Base-by-base conservation (phyloP, 1,139 yeast genomes). In the Diutina siamensis region DNA sequence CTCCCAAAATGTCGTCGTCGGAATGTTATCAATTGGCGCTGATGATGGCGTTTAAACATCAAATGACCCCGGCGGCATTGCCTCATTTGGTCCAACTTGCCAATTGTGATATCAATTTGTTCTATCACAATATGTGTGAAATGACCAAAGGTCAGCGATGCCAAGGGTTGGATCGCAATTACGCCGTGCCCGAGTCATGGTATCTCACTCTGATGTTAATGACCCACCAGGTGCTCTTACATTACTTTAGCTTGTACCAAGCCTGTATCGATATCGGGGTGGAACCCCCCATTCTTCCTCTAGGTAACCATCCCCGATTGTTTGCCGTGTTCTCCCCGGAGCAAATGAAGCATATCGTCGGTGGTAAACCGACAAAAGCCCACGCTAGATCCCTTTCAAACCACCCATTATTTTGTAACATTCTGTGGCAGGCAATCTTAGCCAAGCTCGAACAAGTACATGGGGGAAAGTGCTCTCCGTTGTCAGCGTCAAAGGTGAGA, bases 391-490 rank as follows among this genome's bases (percentile, higher is more conserved):
- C 18, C 27, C 22, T 35, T 21, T n/a, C 40, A 13, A 21, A 15
- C 13, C 27, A 35, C 13, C 17, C 17, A 5, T 10, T 13, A 12
- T 20, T 35, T 22, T 5, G n/a, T 17, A 27, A 21, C 12, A 35
- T 35, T 20, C 40, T 35, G 40, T 35, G 40, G 40, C 40, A 35
- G 13, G 40, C 40, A 2, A 35, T 35, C 18, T 21, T 21, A 5
- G 34, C 13, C 5, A 31, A 31, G 15, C 34, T 31, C 13, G 34
- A 9, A 9, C 12, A 25, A 7, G 28, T 25, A 10, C 9, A 7
- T 7, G 28, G 28, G 28, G 28, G 9, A 25, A 7, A 7, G 7
- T 7, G 7, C 10, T 25, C 28, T 7, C 7, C 7, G 9, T 7
- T 25, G 9, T 10, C 28, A 7, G 28, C 28, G 10, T 10, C 28